Base-by-base conservation (phyloP, 768 basidiomycete genomes). In the Podaxis sp. region DNA sequence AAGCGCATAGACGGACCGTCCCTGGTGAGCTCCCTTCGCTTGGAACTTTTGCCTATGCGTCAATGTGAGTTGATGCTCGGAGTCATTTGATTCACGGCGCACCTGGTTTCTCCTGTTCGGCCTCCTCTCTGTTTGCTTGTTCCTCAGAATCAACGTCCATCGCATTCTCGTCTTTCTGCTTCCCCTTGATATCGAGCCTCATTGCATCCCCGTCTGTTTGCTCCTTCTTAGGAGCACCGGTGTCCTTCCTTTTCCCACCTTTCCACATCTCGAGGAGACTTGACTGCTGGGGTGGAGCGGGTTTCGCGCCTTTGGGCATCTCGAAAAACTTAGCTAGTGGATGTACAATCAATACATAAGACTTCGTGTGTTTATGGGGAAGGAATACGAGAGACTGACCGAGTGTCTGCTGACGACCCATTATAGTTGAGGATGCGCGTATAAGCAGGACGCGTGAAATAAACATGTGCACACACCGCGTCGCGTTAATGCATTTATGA, bases 381-480 rank as follows among this genome's bases (percentile, higher is more conserved):
- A 26, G 20, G 59, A 24, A 71, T 10, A 46, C 6, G 44, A 46
- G 44, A 20, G 15, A 46, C 75, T 17, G 63, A 88, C 90, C 87
- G 51, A 93, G 78, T 0, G 90, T 91, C 73, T 87, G 87, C 73
- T 93, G 90, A 70, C 88, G 84, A 57, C 80, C 81, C 89, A 91
- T 92, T 52, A 64, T 58, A 61, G 63, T 60, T 33, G 56, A 68
- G 37, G 72, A 68, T 57, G 67, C 67, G 68, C 71, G 71, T 68
- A 70, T 60, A 56, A 71, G 66, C 66, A 76, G 66, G 70, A 73
- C 76, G 72, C 80, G 79, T 54, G 69, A 58, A 36, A 66, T 65
- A 79, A 83, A 81, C 82, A 83, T 83, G 72, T 33, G 67, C 68
- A 75, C 73, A 80, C 65, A 81, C 56, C 78, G 78, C 79, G 79